Base-by-base conservation (phyloP, 176 grass and related monocot genomes). In the Raddia distichophylla region DNA sequence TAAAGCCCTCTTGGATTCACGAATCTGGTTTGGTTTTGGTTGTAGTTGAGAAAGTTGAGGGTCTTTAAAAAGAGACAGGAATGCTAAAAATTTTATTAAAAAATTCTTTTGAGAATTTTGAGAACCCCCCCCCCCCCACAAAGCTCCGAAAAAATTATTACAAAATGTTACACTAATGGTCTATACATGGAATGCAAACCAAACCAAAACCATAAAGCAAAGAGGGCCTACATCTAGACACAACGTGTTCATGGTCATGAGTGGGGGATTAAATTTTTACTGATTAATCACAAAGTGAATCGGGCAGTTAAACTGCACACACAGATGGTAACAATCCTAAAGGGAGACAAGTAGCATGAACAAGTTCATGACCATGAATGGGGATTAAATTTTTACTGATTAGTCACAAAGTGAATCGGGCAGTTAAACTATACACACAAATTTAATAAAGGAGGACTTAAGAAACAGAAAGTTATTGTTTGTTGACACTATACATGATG, bases 401-500 rank as follows among this genome's bases (percentile, higher is more conserved):
- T 9, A 73, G 15, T 35, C 7, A 61, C 35, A 54, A 55, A 74
- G 46, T 53, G 35, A 73, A 74, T 64, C 59, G 4, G 46, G 53
- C 57, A 49, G 45, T 66, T 67, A 78, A 85, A 35, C 7, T 74
- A 32, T 63, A 35, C 53, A 73, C 47, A 44, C 16, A 64, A 9
- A 71, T 69, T 70, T 68, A 18, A 20, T 33, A 81, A 54, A 83
- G 16, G 6, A 75, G 7, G 68, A 60, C 20, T 67, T 69, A 40
- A 68, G 57, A 60, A 67, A 18, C 6, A 53, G 27, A 53, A 42
- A 79, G 16, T 48, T 53, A 54, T 51, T 65, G 5, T 85, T 66
- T 73, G 11, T 63, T 79, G 53, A 78, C 46, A 56, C 72, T 83
- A 43, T 94, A 95, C 95, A 94, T 98, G 92, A 79, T 98, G 95